Evolutionary conservation across 1,284 basidiomycete genomes (phyloP), one percentile per base, ranked within the genome.

Genomic region (Melampsora medusae): DNA sequence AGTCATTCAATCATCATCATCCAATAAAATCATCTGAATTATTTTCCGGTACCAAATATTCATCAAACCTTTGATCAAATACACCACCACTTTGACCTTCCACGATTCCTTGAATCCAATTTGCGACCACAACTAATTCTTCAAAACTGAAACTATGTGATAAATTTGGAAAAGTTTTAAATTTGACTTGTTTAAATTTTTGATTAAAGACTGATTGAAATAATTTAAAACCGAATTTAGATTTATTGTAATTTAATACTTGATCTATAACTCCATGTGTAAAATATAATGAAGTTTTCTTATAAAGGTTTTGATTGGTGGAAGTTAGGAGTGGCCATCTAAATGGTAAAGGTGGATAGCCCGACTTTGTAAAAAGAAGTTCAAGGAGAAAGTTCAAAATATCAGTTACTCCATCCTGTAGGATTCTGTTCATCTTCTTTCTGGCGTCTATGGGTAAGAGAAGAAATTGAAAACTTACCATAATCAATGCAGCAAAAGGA

Each of bases 281-380:
- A 53, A 53, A 71, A 9, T 71, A 71, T 9, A 71, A 17, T 31
- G 60, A 46, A 12, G 59, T 71, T 49, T 64, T 50, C 38, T 31
- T 28, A 35, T 71, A 71, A 33, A 9, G 56, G 25, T 19, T 38
- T 22, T 35, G 42, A 46, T 56, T 49, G 28, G 17, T 4, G 28
- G 69, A 25, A 31, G 42, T 50, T 16, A 71, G 50, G 14, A 61
- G 28, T 31, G n/a, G 46, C 50, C 60, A 71, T 61, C 69, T 56
- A 46, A 71, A 62, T 19, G 69, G 69, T 50, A 71, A 62, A 12
- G 69, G 69, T 22, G 61, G 60, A 71, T 71, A 71, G 25, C 59
- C 69, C 31, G 69, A 71, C 69, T 71, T n/a, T 31, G 46, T 49
- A 28, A 56, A 56, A 56, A 46, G 42, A 56, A 56, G n/a, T n/a